Conservation (phyloP, 441 rosid genomes). For the Gossypium aridum region DNA sequence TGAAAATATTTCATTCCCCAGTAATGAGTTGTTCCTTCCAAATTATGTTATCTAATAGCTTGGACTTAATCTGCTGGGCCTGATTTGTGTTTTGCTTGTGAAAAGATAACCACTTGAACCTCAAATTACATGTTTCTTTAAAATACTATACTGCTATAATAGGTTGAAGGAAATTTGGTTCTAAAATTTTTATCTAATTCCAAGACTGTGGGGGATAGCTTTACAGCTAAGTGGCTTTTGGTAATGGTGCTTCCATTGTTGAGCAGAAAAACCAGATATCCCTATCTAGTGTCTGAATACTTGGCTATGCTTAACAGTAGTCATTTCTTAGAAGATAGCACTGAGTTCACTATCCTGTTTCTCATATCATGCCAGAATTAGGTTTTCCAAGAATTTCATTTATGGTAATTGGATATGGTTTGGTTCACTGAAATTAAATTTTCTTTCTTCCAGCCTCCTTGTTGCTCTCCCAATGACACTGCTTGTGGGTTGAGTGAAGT, state of each 20-base stretch:
- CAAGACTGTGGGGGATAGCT: not conserved
- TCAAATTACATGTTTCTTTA: not conserved
- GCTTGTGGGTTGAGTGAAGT: conserved; percentile 64
- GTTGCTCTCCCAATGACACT: conserved; percentile 55
- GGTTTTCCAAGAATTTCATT: not conserved
- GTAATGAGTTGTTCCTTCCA: not conserved
- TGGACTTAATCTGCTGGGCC: conserved; percentile 4
- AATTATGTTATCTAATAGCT: not conserved
- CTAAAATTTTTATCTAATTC: conserved; percentile 2
- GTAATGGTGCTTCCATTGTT: not conserved
- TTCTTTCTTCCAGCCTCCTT: conserved; percentile 69
- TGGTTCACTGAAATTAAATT: conserved; percentile 7
- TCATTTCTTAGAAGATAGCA: not conserved
- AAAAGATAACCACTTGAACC: not conserved
- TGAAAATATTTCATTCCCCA: not conserved
- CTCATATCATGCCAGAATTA: not conserved
- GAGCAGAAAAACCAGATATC: not conserved
- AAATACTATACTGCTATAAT: not conserved
- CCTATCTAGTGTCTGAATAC: not conserved
- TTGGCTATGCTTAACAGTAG: not conserved
- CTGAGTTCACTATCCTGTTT: not conserved
- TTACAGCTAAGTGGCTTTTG: not conserved
- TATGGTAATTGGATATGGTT: conserved; percentile 1
- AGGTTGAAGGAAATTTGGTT: conserved; percentile 1
- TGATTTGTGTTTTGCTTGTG: not conserved